Percentiles rank a stretch among this genome's conserved stretches.
Evolutionary conservation across 768 basidiomycete genomes (phyloP).

Genomic region (Chalciporus chontae): DNA sequence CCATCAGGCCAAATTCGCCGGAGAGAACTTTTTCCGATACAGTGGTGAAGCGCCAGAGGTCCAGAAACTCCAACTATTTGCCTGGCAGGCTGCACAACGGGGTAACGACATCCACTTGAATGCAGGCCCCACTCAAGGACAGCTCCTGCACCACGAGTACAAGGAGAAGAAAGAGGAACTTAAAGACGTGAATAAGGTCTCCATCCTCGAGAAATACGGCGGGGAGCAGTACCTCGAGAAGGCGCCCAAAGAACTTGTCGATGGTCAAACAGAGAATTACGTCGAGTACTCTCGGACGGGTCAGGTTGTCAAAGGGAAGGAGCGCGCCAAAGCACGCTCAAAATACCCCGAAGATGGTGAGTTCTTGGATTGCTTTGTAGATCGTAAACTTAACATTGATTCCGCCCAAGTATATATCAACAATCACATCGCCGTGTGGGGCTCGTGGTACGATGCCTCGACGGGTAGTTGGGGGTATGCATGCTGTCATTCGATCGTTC

Average conservation of each 20-base stretch:
- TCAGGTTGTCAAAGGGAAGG: constrained; percentile 86
- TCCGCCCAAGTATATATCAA: constrained; percentile 67
- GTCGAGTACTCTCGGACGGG: constrained; percentile 95
- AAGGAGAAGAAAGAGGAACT: constrained; percentile 88
- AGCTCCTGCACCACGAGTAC: constrained; percentile 88
- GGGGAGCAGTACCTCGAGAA: constrained; percentile 89
- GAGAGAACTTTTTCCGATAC: constrained; percentile 92
- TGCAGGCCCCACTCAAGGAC: constrained; percentile 94
- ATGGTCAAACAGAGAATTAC: constrained; percentile 95
- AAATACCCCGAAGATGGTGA: constrained; percentile 97
- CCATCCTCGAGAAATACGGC: constrained; percentile 90
- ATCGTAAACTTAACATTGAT: constrained; percentile 5
- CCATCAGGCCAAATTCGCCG: constrained; percentile 79
- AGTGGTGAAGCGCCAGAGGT: constrained; percentile 93
- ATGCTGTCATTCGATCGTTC: constrained; percentile 87
- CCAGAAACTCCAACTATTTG: constrained; percentile 90
- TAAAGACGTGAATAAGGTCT: constrained; percentile 83
- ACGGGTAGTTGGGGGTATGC: constrained; percentile 86
- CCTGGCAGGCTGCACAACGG: constrained; percentile 91
- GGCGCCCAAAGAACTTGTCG: constrained; percentile 88
- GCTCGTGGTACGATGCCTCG: constrained; percentile 82
- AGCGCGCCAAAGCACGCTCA: constrained; percentile 79
- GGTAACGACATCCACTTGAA: constrained; percentile 96
- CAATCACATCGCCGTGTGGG: constrained; percentile 97
- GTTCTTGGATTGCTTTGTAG: constrained; percentile 20